A percentile compares a stretch with the other conserved stretches of the same genome.
Conservation (phyloP, 1,139 yeast species). For the Blastobotrys proliferans region DNA sequence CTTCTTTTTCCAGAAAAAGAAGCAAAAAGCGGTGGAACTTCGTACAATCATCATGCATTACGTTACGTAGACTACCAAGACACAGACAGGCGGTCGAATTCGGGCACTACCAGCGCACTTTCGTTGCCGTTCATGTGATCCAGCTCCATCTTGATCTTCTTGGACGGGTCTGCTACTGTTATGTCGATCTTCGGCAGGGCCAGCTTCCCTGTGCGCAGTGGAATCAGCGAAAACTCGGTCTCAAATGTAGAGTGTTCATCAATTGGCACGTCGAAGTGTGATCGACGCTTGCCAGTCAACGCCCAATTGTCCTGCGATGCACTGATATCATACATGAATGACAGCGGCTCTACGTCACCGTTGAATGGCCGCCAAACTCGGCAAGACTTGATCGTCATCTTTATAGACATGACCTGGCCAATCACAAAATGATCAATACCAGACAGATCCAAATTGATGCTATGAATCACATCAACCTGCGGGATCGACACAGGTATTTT, state of each 20-base stretch:
- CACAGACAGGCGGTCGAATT: conserved; percentile 56
- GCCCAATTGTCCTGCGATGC: conserved; percentile 57
- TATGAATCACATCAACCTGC: conserved; percentile 29
- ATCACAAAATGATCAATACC: conserved; percentile 44
- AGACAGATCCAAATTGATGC: conserved; percentile 26
- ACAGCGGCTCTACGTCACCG: conserved; percentile 6
- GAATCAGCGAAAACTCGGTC: conserved; percentile 54
- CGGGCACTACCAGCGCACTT: conserved; percentile 69
- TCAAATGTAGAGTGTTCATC: conserved; percentile 20
- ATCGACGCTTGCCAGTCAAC: conserved; percentile 58
- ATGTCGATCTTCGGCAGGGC: conserved; percentile 63
- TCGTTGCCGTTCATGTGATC: conserved; percentile 67
- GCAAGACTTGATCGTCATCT: conserved; percentile 44
- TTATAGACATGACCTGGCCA: conserved; percentile 57
- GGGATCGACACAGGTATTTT: conserved; percentile 28
- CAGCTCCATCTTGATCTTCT: conserved; percentile 48
- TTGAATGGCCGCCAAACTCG: conserved; percentile 41
- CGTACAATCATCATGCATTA: no score
- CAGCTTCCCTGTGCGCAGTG: conserved; percentile 71
- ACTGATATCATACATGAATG: conserved; percentile 39
- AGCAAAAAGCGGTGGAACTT: no score
- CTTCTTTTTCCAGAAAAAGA: no score
- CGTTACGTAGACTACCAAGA: no score
- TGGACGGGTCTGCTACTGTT: conserved; percentile 25
- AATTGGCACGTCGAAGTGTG: conserved; percentile 34